A percentile compares a stretch with the other conserved stretches of the same genome.
These are phyloP conservation scores for Tylopilus plumbeoviolaceoides DNA, from an alignment of 768 basidiomycete species.

Conservation along the genomic window DNA sequence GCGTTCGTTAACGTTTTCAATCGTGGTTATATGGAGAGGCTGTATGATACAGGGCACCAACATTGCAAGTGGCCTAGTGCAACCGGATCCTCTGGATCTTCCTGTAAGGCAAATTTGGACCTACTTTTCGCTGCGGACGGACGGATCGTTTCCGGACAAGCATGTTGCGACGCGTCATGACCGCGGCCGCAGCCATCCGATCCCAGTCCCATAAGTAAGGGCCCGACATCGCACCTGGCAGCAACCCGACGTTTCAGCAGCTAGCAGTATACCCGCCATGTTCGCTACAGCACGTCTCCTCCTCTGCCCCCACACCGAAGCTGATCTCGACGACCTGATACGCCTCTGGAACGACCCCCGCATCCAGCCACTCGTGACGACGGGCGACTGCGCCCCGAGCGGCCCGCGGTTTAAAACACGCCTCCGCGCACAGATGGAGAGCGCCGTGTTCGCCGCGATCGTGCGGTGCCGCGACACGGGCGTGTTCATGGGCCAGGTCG, in stretches of 20 bases:
- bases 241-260: neutral
- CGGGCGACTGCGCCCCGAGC: conserved; percentile 10
- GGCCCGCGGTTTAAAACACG: conserved; percentile 15
- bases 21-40: too few species aligned
- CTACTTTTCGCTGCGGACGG: conserved; percentile 6
- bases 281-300: conserved; percentile 32
- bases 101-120: neutral
- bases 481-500: conserved; percentile 33
- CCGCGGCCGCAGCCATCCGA: conserved; percentile 20
- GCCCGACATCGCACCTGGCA: neutral
- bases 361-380: conserved; percentile 21
- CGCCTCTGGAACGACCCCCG: conserved; percentile 29
- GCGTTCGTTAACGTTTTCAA: too few species aligned
- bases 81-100: too few species aligned
- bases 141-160: neutral
- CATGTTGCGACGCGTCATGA: neutral
- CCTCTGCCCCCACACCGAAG: conserved; percentile 31
- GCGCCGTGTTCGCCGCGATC: conserved; percentile 27
- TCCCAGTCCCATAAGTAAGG: neutral
- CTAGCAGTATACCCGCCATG: conserved; percentile 8
- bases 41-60: neutral
- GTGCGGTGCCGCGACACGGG: conserved; percentile 26
- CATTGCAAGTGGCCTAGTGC: neutral
- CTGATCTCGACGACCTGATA: conserved; percentile 30
- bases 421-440: conserved; percentile 21